These are phyloP conservation scores for Paraconiothyrium brasiliense DNA, from an alignment of 2,329 filamentous ascomycete species.

Conservation along the genomic window DNA sequence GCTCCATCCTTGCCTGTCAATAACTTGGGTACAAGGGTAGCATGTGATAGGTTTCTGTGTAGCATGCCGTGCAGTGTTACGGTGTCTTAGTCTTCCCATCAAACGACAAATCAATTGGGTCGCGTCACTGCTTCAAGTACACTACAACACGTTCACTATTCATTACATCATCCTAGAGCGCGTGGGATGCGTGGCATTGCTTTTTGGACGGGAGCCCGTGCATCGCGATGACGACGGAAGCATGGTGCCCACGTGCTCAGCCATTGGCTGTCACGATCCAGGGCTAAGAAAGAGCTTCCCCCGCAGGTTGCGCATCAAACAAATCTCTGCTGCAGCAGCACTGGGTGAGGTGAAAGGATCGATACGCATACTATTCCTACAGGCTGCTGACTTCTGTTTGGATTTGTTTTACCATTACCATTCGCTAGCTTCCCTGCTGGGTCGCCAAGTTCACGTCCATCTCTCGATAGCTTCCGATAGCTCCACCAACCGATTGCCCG, in stretches of 20 bases:
- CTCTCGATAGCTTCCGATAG: background rate
- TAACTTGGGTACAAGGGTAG: background rate
- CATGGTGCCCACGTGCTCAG: constrained; percentile 18
- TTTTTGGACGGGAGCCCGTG: constrained; percentile 9
- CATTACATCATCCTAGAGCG: background rate
- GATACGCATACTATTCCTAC: constrained; percentile 11
- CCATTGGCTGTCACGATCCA: constrained; percentile 22
- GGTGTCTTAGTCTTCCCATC: no score
- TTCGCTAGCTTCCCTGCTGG: constrained; percentile 2
- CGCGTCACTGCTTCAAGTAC: no score
- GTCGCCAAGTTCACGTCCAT: background rate
- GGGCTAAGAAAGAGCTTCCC: constrained; percentile 15
- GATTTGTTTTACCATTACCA: constrained; percentile 1
- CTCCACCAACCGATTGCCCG: background rate
- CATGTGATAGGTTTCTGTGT: background rate
- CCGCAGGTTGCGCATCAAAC: constrained; percentile 12
- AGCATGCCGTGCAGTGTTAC: no score
- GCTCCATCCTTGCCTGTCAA: no score
- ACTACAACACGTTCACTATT: background rate
- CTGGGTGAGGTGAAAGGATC: background rate
- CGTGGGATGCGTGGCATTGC: background rate
- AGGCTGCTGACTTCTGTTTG: background rate
- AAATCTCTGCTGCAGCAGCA: constrained; percentile 8
- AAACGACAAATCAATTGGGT: no score
- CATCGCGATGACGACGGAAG: constrained; percentile 20